Base-by-base conservation (phyloP, 768 basidiomycete genomes). In the Wakefieldia striispora region DNA sequence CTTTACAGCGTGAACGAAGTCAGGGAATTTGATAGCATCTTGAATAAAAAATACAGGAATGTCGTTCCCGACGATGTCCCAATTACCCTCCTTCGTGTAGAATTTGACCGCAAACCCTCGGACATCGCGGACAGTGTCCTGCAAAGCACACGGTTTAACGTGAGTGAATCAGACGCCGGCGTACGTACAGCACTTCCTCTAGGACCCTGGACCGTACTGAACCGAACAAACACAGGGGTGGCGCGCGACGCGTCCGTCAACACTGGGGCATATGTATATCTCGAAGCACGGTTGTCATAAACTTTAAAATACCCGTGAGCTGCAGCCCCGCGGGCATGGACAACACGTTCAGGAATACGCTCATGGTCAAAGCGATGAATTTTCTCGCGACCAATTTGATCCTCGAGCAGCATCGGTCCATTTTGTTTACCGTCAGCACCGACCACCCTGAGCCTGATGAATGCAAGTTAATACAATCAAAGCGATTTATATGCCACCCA, bases 221-320 rank as follows among this genome's bases (percentile, higher is more conserved):
- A 94, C 31, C 94, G 82, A 23, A 88, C 75, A 61, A 93, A 94
- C 6, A 81, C 77, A 1, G 91, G 84, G 0, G 90, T 95, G 0
- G 76, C 79, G 39, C 85, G 76, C 35, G 78, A 78, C 0, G 88
- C 68, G 60, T 92, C 88, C 16, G 83, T 90, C 55, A 95, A 66
- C 14, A 88, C 85, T 7, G 73, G 69, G 0, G 91, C 88, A 47
- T 63, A 76, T 3, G 89, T 88, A 65, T 85, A 83, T 55, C 88
- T 84, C 3, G 80, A 76, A 38, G 91, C 82, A 11, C 79, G 69
- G 49, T 81, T 73, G 64, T 90, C 82, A 43, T 73, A 78, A 4
- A 88, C 82, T 65, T 79, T 84, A 77, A 95, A 95, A 60, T 83
- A 78, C 4, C 92, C 91, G 63, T 92, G 91, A 12, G 89, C 91